A percentile compares a stretch with the other conserved stretches of the same genome.
Conservation (phyloP, 176 grass and related monocot species). For the Cenchrus fungigraminus region DNA sequence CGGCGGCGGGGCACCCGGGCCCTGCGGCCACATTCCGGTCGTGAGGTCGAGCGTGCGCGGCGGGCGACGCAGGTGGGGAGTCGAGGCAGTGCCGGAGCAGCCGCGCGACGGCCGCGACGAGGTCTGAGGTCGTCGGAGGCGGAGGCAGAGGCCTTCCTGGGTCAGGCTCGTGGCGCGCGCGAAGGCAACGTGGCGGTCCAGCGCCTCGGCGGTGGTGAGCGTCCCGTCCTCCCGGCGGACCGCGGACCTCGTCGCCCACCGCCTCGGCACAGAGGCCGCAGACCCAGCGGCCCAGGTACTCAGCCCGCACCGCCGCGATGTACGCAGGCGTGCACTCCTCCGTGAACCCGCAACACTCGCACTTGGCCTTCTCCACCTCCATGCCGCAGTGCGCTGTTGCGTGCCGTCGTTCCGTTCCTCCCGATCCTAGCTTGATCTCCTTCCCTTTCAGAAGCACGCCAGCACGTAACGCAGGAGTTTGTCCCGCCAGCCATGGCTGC, state of each 20-base stretch:
- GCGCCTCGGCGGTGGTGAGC: no score
- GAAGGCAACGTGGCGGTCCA: slow-evolving; percentile 53
- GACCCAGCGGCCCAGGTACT: no score
- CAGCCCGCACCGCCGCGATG: no score
- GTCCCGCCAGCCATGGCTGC: no score
- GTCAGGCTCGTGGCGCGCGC: slow-evolving; percentile 35
- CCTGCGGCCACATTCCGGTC: slow-evolving; percentile 47
- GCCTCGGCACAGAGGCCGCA: no score
- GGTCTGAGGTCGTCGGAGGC: slow-evolving; percentile 49
- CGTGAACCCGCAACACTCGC: no score
- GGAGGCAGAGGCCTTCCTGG: background rate
- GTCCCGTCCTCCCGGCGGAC: no score
- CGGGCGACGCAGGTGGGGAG: slow-evolving; percentile 51
- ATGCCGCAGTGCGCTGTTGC: no score
- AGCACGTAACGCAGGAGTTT: background rate
- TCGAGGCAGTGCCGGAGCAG: slow-evolving; percentile 71
- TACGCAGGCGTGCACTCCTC: no score
- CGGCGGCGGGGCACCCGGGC: background rate
- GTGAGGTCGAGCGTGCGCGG: slow-evolving; percentile 22
- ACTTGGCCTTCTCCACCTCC: no score
- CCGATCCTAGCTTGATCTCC: background rate
- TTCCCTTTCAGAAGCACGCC: background rate
- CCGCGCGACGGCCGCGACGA: slow-evolving; percentile 59
- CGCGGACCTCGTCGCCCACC: no score
- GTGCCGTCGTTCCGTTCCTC: no score